phyloP scores from a whole-genome alignment of 2,329 filamentous ascomycete species.

The Myriangium duriaei region DNA sequence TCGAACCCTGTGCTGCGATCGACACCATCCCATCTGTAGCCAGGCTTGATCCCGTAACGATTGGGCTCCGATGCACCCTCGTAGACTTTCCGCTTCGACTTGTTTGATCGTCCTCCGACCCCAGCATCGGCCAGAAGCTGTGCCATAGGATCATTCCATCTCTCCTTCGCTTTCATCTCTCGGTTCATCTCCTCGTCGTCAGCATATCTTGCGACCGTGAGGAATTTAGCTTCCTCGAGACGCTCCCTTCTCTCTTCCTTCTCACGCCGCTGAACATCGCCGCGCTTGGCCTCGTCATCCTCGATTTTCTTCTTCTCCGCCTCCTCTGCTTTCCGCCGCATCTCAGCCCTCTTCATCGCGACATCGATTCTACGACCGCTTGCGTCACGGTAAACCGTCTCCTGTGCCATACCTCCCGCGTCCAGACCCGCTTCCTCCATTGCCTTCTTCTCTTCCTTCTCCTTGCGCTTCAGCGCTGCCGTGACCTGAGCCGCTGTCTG shows the following conservation, averaged over 20 bases:
- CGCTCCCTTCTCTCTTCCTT: slow-evolving; percentile 52
- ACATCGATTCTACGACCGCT: slow-evolving; percentile 90
- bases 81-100: slow-evolving; percentile 51
- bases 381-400: slow-evolving; percentile 92
- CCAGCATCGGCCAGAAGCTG: slow-evolving; percentile 55
- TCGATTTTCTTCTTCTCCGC: slow-evolving; percentile 51
- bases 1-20: slow-evolving; percentile 91
- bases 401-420: slow-evolving; percentile 41
- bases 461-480: slow-evolving; percentile 45
- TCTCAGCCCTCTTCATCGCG: slow-evolving; percentile 77
- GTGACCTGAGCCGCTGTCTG: slow-evolving; percentile 69
- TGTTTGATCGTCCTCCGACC: slow-evolving; percentile 42
- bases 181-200: slow-evolving; percentile 81
- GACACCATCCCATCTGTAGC: slow-evolving; percentile 93
- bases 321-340: slow-evolving; percentile 65
- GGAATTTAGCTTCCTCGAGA: slow-evolving; percentile 67
- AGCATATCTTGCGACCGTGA: slow-evolving; percentile 65
- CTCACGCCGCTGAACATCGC: slow-evolving; percentile 69
- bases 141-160: slow-evolving; percentile 93
- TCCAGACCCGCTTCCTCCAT: slow-evolving; percentile 34
- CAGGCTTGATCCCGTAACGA: slow-evolving; percentile 83
- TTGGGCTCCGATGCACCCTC: slow-evolving; percentile 74
- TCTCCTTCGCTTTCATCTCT: slow-evolving; percentile 59
- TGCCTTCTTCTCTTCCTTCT: slow-evolving; percentile 47
- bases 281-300: slow-evolving; percentile 59